These are phyloP conservation scores for Gillenia trifoliata DNA, from an alignment of 306 rosid genomes.

Conservation along the genomic window DNA sequence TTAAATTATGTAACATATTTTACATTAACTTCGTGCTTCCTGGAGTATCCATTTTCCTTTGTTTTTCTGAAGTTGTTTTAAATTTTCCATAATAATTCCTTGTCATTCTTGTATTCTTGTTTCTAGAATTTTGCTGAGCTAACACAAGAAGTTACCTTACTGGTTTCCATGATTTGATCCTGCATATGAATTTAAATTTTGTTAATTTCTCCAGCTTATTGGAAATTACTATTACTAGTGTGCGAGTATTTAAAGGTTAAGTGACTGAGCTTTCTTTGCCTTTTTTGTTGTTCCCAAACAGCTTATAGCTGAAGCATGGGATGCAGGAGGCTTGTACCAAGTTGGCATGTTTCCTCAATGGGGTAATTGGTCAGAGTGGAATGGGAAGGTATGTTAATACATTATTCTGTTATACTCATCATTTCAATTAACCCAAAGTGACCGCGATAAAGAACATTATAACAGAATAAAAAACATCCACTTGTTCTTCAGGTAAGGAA, in stretches of 20 bases:
- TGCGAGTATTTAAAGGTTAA: not conserved
- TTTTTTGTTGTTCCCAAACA: slow-evolving; percentile 25
- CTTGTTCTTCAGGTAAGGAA: not conserved
- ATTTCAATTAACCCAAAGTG: not conserved
- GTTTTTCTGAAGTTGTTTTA: not conserved
- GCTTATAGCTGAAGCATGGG: slow-evolving; percentile 99
- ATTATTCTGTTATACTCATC: slow-evolving; percentile 12
- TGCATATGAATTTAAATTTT: not conserved
- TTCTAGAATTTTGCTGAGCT: not conserved
- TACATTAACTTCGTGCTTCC: not conserved
- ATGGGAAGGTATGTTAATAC: slow-evolving; percentile 78
- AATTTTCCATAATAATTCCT: not conserved
- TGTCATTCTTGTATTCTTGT: not conserved
- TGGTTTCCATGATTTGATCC: not conserved
- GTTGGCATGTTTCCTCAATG: slow-evolving; percentile 94
- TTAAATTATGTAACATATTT: not conserved
- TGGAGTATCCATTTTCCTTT: not conserved
- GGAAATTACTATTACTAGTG: not conserved
- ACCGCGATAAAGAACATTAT: not conserved
- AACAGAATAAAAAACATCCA: not conserved
- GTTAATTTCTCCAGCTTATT: not conserved
- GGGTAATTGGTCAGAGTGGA: slow-evolving; percentile 99
- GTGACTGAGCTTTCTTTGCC: slow-evolving; percentile 14
- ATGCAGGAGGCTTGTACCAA: slow-evolving; percentile 94
- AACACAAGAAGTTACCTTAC: not conserved